Percentiles rank a stretch among this genome's conserved stretches.
Evolutionary conservation across 2,329 filamentous ascomycete species (phyloP).

Genomic region (Trichoderma sp.): DNA sequence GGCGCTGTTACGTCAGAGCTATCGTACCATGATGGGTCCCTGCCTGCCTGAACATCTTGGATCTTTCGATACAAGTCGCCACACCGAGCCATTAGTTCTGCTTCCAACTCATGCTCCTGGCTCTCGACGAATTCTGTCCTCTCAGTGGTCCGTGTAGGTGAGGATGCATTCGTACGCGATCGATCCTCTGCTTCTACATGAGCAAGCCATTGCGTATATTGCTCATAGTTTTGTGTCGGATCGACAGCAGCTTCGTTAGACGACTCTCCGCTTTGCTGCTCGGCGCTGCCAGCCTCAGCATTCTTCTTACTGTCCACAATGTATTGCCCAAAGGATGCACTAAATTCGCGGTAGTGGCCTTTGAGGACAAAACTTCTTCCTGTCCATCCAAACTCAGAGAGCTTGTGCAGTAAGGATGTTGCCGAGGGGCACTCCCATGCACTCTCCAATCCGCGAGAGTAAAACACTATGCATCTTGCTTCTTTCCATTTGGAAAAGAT

Average conservation of each 20-base stretch:
- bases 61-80: constrained; percentile 47
- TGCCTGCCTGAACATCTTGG: constrained; percentile 33
- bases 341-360: constrained; percentile 55
- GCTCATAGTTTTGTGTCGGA: constrained; percentile 32
- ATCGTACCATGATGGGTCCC: constrained; percentile 29
- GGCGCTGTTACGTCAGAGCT: constrained; percentile 46
- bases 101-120: constrained; percentile 49
- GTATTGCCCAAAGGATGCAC: constrained; percentile 50
- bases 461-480: constrained; percentile 51
- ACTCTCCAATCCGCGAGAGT: constrained; percentile 49
- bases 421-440: constrained; percentile 51
- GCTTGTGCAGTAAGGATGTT: constrained; percentile 43
- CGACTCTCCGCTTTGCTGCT: constrained; percentile 20
- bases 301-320: constrained; percentile 44
- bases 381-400: constrained; percentile 47
- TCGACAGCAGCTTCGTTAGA: constrained; percentile 14
- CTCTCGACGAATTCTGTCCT: constrained; percentile 41
- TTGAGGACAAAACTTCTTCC: constrained; percentile 55
- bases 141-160: constrained; percentile 39
- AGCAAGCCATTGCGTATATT: constrained; percentile 46
- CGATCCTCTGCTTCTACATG: constrained; percentile 44
- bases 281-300: constrained; percentile 38
- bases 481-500: constrained; percentile 47
- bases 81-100: constrained; percentile 46
- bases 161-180: constrained; percentile 37